Evolutionary conservation across 306 rosid genomes (phyloP), one percentile per base, ranked within the genome.

Genomic region (Arachis hypogaea): DNA sequence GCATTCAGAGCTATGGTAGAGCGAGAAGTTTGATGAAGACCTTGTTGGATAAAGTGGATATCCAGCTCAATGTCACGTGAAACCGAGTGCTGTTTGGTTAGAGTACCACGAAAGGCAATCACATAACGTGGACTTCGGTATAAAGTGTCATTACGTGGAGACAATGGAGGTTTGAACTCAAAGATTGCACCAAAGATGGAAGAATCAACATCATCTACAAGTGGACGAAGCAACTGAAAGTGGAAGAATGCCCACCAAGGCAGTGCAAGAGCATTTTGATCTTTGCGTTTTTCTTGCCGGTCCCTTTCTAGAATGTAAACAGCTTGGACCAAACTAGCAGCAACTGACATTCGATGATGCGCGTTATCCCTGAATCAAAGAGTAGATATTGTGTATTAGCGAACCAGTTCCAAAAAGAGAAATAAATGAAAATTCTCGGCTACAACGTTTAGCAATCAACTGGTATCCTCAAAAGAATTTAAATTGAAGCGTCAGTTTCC

Each of bases 241-340:
- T 90, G 88, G 70, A 92, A 87, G 84, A 89, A 94, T 81, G 82
- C 85, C 89, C 93, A 94, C 97, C 99, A 94, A 50, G 96, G 93
- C 46, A 96, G 92, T 49, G 97, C 95, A 47, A 92, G 88, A 75
- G 96, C 97, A 11, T 84, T 72, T 6, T 78, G n/a, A 61, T 84
- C 96, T 80, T 73, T 69, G 11, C 97, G 90, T 6, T 81, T 78
- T 75, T 85, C 92, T 71, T 92, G 99, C 51, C 93, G 77, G 72
- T 94, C 97, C 71, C 93, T 86, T 71, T 94, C 95, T 45, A 87
- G 76, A 77, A 92, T 68, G 77, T 92, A 92, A 77, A 90, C 99
- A 60, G 90, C 95, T 68, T 94, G 93, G 73, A 94, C 99, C 92
- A 92, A 88, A 86, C 96, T 59, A 68, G 99, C 93, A 14, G 95